Conservation (phyloP, 1,139 yeast genomes). For the Suhomyces guaymorum region DNA sequence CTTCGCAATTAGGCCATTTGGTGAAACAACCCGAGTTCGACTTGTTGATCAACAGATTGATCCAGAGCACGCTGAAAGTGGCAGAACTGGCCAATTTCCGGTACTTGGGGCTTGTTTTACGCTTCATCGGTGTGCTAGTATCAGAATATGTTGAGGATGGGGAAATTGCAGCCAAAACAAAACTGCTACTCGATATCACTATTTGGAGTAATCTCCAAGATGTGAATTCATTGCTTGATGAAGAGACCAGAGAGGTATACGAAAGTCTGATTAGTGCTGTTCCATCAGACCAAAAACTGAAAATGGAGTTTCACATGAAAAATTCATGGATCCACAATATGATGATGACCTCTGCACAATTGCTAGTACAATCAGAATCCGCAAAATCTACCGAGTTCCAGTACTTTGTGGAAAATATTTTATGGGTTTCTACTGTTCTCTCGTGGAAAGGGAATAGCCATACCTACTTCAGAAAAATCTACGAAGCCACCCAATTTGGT, state of each 20-base stretch:
- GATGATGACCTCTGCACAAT: conserved; percentile 1
- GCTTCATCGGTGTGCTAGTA: conserved; percentile 5
- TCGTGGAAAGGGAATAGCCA: neutral
- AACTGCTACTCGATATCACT: conserved; percentile 25
- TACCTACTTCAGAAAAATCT: neutral
- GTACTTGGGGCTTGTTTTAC: conserved; percentile 5
- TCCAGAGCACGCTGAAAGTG: conserved; percentile 9
- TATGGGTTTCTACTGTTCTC: conserved; percentile 1
- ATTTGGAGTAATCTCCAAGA: conserved; percentile 34
- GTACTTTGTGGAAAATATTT: conserved; percentile 5
- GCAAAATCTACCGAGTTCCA: conserved; percentile 3
- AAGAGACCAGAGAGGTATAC: conserved; percentile 1
- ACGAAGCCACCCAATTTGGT: conserved; percentile 1
- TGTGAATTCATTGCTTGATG: conserved; percentile 15
- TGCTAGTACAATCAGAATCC: conserved; percentile 1
- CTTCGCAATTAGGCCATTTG: neutral
- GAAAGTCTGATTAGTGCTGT: neutral
- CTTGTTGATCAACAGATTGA: conserved; percentile 12
- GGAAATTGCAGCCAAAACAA: conserved; percentile 19
- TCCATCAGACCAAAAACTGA: neutral
- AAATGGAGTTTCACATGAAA: conserved; percentile 4
- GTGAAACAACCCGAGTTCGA: conserved; percentile 10
- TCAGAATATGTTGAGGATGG: neutral
- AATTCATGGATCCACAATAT: conserved; percentile 8
- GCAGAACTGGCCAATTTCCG: conserved; percentile 8